Evolutionary conservation across 2,329 filamentous ascomycete species (phyloP), one percentile per base, ranked within the genome.

Genomic region (Neofusicoccum ribis): DNA sequence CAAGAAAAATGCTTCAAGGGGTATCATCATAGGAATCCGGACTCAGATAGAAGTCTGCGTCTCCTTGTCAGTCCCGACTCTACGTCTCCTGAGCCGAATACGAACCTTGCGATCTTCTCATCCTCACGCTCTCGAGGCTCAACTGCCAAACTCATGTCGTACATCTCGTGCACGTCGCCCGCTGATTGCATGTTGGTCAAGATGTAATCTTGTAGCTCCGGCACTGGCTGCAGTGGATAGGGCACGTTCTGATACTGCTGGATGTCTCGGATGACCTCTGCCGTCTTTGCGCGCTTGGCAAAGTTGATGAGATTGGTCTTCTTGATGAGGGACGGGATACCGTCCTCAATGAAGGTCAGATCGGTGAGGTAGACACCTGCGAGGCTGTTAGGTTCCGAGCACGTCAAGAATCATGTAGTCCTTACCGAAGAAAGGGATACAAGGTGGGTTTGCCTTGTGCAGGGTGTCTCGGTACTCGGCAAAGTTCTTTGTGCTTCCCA

Each of bases 401-500:
- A 3, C n/a, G 4, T 20, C 6, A 17, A 8, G 23, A 11, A 17
- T 12, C 8, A 3, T 12, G 41, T 15, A 3, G 9, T 68, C 86
- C 93, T 7, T 60, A 60, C 94, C 95, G 74, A 99, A 96, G 80
- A 99, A 99, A 5, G 95, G 95, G 76, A 98, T 98, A 77, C 95
- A 99, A 12, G 95, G 95, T 17, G 95, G 95, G 72, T 97, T 97
- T 31, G 94, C 93, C 64, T 90, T 89, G 81, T 97, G 94, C 64
- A 99, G 83, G 34, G 92, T 89, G 76, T 98, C 95, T 76, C 95
- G 88, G 78, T 99, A 99, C 78, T 97, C 93, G 72, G 91, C 91
- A 82, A 98, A 99, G 79, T 99, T 99, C 83, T 96, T 97, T 51
- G 93, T 97, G 78, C 93, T 97, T 23, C 91, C 92, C 93, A 99